Evolutionary conservation across 306 rosid genomes (phyloP), one percentile per base, ranked within the genome.

Genomic region (Cicer bijugum): DNA sequence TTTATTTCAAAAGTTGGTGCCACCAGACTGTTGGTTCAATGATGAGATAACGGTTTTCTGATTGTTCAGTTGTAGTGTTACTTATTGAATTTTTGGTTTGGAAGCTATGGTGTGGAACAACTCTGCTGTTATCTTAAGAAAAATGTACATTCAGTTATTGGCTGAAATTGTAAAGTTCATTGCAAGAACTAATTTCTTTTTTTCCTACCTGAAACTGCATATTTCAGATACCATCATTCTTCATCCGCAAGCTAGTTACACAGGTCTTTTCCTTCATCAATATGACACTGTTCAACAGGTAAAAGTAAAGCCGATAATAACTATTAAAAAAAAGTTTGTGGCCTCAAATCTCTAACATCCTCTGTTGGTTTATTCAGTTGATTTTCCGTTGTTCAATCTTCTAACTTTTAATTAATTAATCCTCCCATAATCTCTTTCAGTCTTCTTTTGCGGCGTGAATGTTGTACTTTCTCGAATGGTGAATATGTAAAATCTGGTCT

Each of bases 381-480:
- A 75, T 77, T 17, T 71, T 78, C 23, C 33, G 12, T 59, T 12
- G 33, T 67, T 66, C 33, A 57, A 15, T 50, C 43, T 53, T 46
- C 5, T 35, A 5, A 28, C 23, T 19, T 58, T 12, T 39, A 16
- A 45, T 1, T 39, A 16, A 45, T 1, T 55, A 66, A 7, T 74
- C 12, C 67, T 72, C 43, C 39, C 28, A 12, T 71, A 6, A 61
- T 57, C 48, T 57, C 61, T 77, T 79, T 45, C 69, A 94, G 99
- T 81, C 91, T 94, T 75, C 92, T 94, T 59, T 85, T 94, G 76
- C 87, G 97, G 68, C 99, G 97, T 67, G 97, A 94, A 78, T 94
- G 99, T 78, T 94, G 99, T 82, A 88, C 99, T 8, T 91, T 94
- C 89, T 94, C 97, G 47, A 94, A 94, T 82, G 99, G 99, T 71